Evolutionary conservation across 352 stramenopile species (phyloP).

Genomic region (Globisporangium apiculatum): DNA sequence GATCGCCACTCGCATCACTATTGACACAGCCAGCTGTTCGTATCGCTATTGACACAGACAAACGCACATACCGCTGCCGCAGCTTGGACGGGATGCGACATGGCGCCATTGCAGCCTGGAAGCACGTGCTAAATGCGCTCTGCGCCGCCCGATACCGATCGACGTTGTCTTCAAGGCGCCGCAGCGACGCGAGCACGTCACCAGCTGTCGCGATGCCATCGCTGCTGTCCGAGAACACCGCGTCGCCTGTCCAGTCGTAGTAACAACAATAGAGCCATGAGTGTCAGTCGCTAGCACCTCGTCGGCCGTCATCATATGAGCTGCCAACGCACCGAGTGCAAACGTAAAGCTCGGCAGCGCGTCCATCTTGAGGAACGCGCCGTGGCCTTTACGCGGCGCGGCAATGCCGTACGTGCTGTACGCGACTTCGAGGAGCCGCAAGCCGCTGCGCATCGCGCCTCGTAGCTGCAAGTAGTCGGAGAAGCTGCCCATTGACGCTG

Average conservation of each 20-base stretch:
- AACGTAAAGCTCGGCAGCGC: constrained; percentile 38
- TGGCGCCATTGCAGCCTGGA: constrained; percentile 42
- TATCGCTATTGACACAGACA: background rate
- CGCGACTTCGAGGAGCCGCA: constrained; percentile 39
- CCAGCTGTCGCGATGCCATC: constrained; percentile 9
- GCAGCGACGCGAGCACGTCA: constrained; percentile 40
- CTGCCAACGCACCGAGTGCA: constrained; percentile 30
- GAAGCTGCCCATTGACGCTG: constrained; percentile 25
- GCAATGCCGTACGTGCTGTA: constrained; percentile 58
- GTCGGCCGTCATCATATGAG: background rate
- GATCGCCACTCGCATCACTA: no score
- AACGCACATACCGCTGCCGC: constrained; percentile 33
- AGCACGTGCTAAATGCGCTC: constrained; percentile 43
- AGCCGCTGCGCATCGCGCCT: constrained; percentile 32
- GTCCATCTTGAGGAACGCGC: constrained; percentile 43
- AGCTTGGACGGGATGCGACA: constrained; percentile 65
- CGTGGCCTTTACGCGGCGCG: constrained; percentile 43
- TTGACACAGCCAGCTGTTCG: no score
- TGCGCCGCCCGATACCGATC: constrained; percentile 32
- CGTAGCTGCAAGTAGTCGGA: constrained; percentile 26
- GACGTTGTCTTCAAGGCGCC: constrained; percentile 40
- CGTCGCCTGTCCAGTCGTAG: background rate
- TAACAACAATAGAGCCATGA: background rate
- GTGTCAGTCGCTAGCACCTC: no score
- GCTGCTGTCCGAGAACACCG: constrained; percentile 7